Percentiles rank a stretch among this genome's conserved stretches.
phyloP scores from a whole-genome alignment of 306 rosid genomes.

The Dryas octopetala region DNA sequence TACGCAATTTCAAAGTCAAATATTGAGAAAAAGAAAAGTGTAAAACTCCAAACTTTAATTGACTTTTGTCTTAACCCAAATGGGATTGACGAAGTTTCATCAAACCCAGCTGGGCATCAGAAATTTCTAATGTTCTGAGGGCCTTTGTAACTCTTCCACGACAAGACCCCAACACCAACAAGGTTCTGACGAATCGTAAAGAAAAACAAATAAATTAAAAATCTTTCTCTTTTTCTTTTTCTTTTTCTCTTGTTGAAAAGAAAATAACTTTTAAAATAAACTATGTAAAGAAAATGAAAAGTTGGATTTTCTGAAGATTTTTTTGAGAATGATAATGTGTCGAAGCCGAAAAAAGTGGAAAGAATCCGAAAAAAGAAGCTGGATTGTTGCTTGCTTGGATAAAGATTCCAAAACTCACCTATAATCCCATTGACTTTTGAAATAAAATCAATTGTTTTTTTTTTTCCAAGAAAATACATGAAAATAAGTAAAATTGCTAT shows the following conservation, averaged over 20 bases:
- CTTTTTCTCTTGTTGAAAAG: not conserved
- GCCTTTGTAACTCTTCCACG: slow-evolving; percentile 21
- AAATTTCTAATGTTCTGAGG: not conserved
- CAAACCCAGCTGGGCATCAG: slow-evolving; percentile 41
- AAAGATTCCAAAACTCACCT: slow-evolving; percentile 28
- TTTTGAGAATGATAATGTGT: slow-evolving; percentile 2
- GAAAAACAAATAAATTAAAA: not conserved
- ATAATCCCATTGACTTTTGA: not conserved
- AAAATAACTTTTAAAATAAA: not conserved
- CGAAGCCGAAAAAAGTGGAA: not conserved
- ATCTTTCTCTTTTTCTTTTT: not conserved
- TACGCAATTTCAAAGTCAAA: slow-evolving; percentile 69
- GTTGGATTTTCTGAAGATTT: slow-evolving; percentile 8
- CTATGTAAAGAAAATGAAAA: not conserved
- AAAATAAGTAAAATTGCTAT: not conserved
- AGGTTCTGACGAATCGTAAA: slow-evolving; percentile 24
- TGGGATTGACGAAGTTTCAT: slow-evolving; percentile 47
- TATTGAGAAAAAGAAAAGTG: slow-evolving; percentile 18
- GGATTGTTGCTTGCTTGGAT: slow-evolving; percentile 3
- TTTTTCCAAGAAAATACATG: too few relatives aligned
- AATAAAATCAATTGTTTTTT: not conserved
- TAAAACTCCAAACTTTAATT: not conserved
- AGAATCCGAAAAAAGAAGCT: slow-evolving; percentile 14
- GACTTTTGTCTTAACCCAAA: slow-evolving; percentile 31
- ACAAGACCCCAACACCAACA: slow-evolving; percentile 24